phyloP scores from a whole-genome alignment of 2,329 filamentous ascomycete species.

The Claviceps cyperi region DNA sequence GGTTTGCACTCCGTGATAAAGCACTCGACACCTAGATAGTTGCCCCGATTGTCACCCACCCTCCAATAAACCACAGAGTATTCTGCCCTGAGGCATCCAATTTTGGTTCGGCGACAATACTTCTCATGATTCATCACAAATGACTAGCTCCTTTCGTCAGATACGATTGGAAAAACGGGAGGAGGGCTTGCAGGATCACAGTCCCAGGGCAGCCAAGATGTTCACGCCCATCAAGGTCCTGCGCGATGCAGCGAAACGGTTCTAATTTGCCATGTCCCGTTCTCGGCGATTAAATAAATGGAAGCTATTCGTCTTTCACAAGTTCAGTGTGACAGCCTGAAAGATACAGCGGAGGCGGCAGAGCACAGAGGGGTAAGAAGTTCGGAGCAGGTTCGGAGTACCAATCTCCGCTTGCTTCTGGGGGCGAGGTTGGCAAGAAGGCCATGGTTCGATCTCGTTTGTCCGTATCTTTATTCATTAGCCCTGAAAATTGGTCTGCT shows the following conservation, averaged over 20 bases:
- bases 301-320: not conserved
- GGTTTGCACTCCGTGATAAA: not conserved
- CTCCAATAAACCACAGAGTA: not conserved
- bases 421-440: not conserved
- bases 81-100: too few species aligned
- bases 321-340: not conserved
- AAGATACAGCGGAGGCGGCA: not conserved
- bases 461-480: not conserved
- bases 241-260: too few species aligned
- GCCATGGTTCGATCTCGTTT: not conserved
- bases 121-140: too few species aligned
- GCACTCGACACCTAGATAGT: not conserved
- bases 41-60: not conserved
- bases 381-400: not conserved
- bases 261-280: not conserved
- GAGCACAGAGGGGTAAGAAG: not conserved
- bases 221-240: not conserved
- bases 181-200: not conserved
- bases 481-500: conserved; percentile 1
- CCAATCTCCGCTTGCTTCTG: not conserved
- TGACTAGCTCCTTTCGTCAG: not conserved
- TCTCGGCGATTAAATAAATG: not conserved
- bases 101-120: not conserved
- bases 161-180: not conserved
- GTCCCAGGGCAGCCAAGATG: not conserved